Evolutionary conservation across 2,329 filamentous ascomycete genomes (phyloP).

Genomic region (Tolypocladium sp.): DNA sequence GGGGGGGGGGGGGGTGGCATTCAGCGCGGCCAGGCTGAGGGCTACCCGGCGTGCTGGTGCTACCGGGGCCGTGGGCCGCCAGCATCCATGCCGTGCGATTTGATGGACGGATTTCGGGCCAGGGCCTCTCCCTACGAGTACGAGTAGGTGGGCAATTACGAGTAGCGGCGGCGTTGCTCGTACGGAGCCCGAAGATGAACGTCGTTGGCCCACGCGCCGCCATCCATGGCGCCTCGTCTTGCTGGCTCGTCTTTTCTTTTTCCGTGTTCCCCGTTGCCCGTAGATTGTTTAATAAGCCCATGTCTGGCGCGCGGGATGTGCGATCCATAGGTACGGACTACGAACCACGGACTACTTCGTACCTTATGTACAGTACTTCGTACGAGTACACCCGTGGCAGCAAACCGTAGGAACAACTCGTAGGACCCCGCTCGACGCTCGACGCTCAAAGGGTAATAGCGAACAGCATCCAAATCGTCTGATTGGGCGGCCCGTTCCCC

Average conservation of each 20-base stretch:
- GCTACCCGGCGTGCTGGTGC: slow-evolving; percentile 1
- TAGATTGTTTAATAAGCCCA: background rate
- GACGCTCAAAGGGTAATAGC: background rate
- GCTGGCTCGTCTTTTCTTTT: background rate
- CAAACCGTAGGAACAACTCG: background rate
- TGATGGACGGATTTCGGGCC: background rate
- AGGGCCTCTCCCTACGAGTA: background rate
- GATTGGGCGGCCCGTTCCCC: background rate
- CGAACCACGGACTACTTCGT: too few species aligned
- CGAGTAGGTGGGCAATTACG: background rate
- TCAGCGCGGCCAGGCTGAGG: background rate
- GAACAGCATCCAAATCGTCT: background rate
- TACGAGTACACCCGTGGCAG: background rate
- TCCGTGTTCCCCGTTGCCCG: background rate
- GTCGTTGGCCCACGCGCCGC: background rate
- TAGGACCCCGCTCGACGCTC: background rate
- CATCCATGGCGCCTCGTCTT: background rate
- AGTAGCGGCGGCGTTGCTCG: background rate
- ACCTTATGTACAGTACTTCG: background rate
- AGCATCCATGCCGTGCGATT: background rate
- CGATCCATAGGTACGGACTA: too few species aligned
- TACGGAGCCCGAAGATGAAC: background rate
- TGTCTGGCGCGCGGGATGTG: background rate
- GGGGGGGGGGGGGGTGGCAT: background rate
- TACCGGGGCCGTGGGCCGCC: background rate